Evolutionary conservation across 1,139 yeast species (phyloP), one percentile per base, ranked within the genome.

Genomic region (Geotrichum fermentans): DNA sequence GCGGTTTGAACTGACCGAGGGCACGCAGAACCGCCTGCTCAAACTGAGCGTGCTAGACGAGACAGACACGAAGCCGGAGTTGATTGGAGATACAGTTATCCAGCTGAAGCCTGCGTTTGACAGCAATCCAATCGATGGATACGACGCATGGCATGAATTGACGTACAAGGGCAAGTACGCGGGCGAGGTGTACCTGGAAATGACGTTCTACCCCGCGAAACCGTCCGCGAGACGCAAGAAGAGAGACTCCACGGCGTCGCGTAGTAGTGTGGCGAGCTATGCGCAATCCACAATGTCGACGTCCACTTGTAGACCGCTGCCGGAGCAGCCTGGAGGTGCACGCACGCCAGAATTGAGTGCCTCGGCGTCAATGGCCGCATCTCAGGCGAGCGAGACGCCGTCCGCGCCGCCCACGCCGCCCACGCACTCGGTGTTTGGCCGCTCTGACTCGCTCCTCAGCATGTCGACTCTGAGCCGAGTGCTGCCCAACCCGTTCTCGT

Each of bases 161-260:
- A 70, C 73, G 34, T 78, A 79, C 61, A 79, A 79, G 50, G 83
- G 80, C n/a, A 77, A 80, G 58, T 79, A 85, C 49, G 96, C 97
- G 0, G 98, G 98, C 1, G 86, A 80, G 67, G 79, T 92, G 1
- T 90, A 83, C 65, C 69, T 94, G 49, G 97, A 92, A 61, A 83
- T 92, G 84, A 88, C 97, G 0, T 92, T 87, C 61, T 88, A 87
- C 62, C 94, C 96, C 2, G 40, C 46, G 7, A 22, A 21, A 13
- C 46, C 41, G 17, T 17, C 26, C 8, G 2, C 8, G 17, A 32
- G 30, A 29, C 34, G 32, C 24, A 32, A 18, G 40, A 33, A 32
- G 4, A 17, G 30, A 21, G 34, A n/a, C 34, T 39, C 39, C 32
- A n/a, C 35, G 21, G 10, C 41, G 28, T 40, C 37, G 22, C 13